Percentiles rank a stretch among this genome's conserved stretches.
Evolutionary conservation across 1,284 basidiomycete genomes (phyloP).

Genomic region (Sphaerobolus stellatus): DNA sequence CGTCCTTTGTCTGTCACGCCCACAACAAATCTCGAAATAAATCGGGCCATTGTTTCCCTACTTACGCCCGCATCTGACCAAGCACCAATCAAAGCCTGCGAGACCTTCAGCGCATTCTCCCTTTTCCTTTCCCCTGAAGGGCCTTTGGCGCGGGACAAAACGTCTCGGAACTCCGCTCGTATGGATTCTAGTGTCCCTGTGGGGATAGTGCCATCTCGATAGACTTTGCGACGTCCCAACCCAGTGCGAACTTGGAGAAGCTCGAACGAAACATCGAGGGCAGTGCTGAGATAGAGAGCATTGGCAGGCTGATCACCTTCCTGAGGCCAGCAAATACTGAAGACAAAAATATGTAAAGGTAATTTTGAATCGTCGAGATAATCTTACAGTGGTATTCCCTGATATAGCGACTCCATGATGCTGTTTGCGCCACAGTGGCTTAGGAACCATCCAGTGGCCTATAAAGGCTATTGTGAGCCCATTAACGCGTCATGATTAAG

Average conservation of each 20-base stretch:
- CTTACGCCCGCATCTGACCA: conserved; percentile 9
- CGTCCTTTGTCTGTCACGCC: neutral
- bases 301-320: conserved; percentile 12
- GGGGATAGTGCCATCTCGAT: neutral
- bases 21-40: conserved; percentile 1
- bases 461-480: neutral
- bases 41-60: conserved; percentile 1
- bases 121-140: neutral
- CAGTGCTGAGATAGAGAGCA: conserved; percentile 1
- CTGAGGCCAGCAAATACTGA: conserved; percentile 12
- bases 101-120: conserved; percentile 4
- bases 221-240: conserved; percentile 1
- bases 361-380: neutral
- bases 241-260: conserved; percentile 11
- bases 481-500: neutral
- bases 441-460: conserved; percentile 11
- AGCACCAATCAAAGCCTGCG: neutral
- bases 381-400: conserved; percentile 10
- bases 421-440: conserved; percentile 12
- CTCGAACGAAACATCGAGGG: conserved; percentile 4
- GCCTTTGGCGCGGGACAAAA: conserved; percentile 1
- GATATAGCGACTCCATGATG: conserved; percentile 7
- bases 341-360: neutral
- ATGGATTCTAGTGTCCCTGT: neutral
- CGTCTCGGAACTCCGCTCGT: conserved; percentile 8